These are phyloP conservation scores for Bryopsis sp. DNA, from an alignment of 139 green algal genomes.

Conservation along the genomic window DNA sequence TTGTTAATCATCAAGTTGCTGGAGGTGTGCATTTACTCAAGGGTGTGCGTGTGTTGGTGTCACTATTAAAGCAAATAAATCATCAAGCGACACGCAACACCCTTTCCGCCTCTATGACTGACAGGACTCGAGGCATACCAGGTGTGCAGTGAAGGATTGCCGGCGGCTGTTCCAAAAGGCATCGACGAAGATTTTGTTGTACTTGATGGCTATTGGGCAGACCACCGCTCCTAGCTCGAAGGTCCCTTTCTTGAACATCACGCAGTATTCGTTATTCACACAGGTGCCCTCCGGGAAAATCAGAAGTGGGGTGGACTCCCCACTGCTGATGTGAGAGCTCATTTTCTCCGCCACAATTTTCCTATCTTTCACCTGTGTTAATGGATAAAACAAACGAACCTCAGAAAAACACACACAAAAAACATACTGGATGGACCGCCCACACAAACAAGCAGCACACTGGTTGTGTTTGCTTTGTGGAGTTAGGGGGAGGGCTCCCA, in stretches of 20 bases:
- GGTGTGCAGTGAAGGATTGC: slow-evolving; percentile 86
- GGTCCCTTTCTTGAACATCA: slow-evolving; percentile 97
- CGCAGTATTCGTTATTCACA: slow-evolving; percentile 99
- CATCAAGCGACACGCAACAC: background rate
- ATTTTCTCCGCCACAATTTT: slow-evolving; percentile 67
- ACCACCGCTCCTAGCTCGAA: slow-evolving; percentile 86
- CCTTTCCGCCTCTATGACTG: background rate
- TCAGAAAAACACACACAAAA: too few species aligned
- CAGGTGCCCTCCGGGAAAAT: slow-evolving; percentile 99
- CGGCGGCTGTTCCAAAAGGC: slow-evolving; percentile 93
- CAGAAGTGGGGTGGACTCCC: slow-evolving; percentile 77
- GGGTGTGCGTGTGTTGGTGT: too few species aligned
- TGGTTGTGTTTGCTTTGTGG: too few species aligned
- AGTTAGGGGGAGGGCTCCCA: too few species aligned
- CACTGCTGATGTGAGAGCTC: slow-evolving; percentile 62
- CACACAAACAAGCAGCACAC: too few species aligned
- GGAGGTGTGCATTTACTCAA: too few species aligned
- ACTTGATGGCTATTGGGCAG: slow-evolving; percentile 86
- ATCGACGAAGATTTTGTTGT: slow-evolving; percentile 99
- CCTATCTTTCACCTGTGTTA: slow-evolving; percentile 71
- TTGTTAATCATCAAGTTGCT: too few species aligned
- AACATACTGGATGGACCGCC: too few species aligned
- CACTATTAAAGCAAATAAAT: too few species aligned
- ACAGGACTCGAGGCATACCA: slow-evolving; percentile 32
- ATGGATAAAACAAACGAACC: slow-evolving; percentile 4